A percentile compares a stretch with the other conserved stretches of the same genome.
These are phyloP conservation scores for Leishmania amazonensis DNA, from an alignment of 208 protist species.

Conservation along the genomic window DNA sequence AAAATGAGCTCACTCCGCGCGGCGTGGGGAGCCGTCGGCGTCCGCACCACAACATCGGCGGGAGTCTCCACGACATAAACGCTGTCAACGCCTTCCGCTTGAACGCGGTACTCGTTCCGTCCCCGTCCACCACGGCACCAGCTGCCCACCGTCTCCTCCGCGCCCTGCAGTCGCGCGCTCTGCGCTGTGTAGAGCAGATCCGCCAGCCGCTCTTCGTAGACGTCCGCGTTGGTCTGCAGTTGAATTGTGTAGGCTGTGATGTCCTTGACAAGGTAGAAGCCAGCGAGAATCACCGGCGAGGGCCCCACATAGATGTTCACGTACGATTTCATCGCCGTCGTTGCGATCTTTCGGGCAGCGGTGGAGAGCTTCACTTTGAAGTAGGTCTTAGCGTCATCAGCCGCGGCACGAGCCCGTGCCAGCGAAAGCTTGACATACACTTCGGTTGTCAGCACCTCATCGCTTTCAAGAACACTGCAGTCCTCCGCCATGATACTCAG, in stretches of 20 bases:
- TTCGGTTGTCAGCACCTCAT: slow-evolving; percentile 31
- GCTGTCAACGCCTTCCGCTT: neutral
- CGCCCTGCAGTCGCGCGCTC: slow-evolving; percentile 36
- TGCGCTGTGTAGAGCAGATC: slow-evolving; percentile 54
- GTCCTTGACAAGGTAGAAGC: slow-evolving; percentile 50
- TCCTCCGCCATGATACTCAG: slow-evolving; percentile 59
- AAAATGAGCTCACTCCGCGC: slow-evolving; percentile 10
- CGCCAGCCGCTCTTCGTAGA: slow-evolving; percentile 46
- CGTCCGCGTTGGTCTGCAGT: slow-evolving; percentile 45
- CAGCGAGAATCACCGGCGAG: slow-evolving; percentile 39
- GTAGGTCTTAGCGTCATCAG: slow-evolving; percentile 42
- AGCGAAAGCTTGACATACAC: slow-evolving; percentile 48
- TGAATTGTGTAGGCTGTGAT: slow-evolving; percentile 57
- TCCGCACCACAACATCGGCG: slow-evolving; percentile 5
- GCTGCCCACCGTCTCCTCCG: neutral
- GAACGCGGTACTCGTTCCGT: slow-evolving; percentile 9
- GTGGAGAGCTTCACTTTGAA: slow-evolving; percentile 56
- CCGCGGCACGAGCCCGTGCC: slow-evolving; percentile 22
- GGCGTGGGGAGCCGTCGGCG: no score
- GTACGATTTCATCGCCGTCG: slow-evolving; percentile 65
- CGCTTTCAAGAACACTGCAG: slow-evolving; percentile 13
- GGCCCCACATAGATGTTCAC: slow-evolving; percentile 47
- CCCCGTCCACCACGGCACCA: neutral
- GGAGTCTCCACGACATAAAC: slow-evolving; percentile 15
- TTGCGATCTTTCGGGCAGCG: slow-evolving; percentile 48